These are phyloP conservation scores for Porcisia hertigi DNA, from an alignment of 208 protist genomes.

Conservation along the genomic window DNA sequence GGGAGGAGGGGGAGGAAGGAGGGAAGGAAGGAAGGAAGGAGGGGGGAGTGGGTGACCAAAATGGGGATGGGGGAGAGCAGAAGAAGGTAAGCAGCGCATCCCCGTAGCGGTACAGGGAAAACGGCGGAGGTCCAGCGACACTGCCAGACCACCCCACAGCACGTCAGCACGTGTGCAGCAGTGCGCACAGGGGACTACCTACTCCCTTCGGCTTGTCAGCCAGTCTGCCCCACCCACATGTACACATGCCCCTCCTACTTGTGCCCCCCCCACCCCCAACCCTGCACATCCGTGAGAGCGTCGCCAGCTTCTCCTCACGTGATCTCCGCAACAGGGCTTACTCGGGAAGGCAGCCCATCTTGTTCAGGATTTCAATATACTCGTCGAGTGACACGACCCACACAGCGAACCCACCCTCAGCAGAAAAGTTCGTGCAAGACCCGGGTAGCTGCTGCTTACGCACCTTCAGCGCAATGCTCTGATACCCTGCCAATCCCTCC, in stretches of 20 bases:
- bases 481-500: slow-evolving; percentile 33
- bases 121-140: not conserved
- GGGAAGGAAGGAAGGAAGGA: not conserved
- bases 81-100: not conserved
- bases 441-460: slow-evolving; percentile 28
- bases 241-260: not conserved
- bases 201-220: not conserved
- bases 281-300: not conserved
- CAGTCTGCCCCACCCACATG: not conserved
- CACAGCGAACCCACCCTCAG: slow-evolving; percentile 33
- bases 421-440: slow-evolving; percentile 31
- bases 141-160: not conserved
- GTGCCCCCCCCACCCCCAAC: not conserved
- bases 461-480: slow-evolving; percentile 32
- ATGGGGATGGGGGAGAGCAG: not conserved
- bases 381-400: slow-evolving; percentile 33
- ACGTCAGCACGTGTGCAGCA: slow-evolving; percentile 1
- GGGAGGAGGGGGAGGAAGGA: not conserved
- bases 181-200: not conserved
- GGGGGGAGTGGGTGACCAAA: not conserved
- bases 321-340: not conserved
- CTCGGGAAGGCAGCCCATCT: slow-evolving; percentile 19
- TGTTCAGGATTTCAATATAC: slow-evolving; percentile 19
- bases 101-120: not conserved
- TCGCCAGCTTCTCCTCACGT: not conserved